These are phyloP conservation scores for Voacanga thouarsii DNA, from an alignment of 257 asterid species.

Conservation along the genomic window DNA sequence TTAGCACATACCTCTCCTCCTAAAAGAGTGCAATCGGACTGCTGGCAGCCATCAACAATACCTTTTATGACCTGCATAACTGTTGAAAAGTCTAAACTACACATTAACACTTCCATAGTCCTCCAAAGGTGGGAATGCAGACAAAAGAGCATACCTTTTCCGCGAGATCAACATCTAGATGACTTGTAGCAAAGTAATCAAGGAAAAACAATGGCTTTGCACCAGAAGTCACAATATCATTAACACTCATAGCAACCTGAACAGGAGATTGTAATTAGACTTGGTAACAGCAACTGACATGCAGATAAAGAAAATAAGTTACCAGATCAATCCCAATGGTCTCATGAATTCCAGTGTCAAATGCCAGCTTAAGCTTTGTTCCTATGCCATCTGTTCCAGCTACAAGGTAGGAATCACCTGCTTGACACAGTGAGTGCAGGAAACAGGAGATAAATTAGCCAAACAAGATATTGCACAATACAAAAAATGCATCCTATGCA, in stretches of 20 bases:
- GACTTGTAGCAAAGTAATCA: constrained; percentile 93
- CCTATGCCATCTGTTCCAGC: constrained; percentile 99
- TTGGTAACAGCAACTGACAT: background rate
- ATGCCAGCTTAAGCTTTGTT: constrained; percentile 90
- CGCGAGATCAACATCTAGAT: constrained; percentile 89
- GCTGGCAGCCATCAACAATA: constrained; percentile 88
- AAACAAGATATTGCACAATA: too few species aligned
- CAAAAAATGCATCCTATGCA: too few species aligned
- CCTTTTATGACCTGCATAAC: constrained; percentile 84
- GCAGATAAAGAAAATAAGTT: constrained; percentile 6
- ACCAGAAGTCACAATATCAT: constrained; percentile 94
- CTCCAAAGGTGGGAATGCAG: background rate
- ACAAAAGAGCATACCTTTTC: constrained; percentile 57
- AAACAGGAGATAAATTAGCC: background rate
- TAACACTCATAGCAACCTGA: constrained; percentile 99
- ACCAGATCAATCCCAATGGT: constrained; percentile 98
- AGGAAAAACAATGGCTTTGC: constrained; percentile 97
- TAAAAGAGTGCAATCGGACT: constrained; percentile 80
- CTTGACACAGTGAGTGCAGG: background rate
- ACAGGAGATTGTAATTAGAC: constrained; percentile 12
- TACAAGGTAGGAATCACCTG: constrained; percentile 91
- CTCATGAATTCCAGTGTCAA: constrained; percentile 91
- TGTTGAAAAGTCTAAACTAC: background rate
- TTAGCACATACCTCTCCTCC: constrained; percentile 80
- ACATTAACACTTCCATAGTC: background rate